Conservation (phyloP, 2,329 filamentous ascomycete species). For the Colletotrichum shisoi region DNA sequence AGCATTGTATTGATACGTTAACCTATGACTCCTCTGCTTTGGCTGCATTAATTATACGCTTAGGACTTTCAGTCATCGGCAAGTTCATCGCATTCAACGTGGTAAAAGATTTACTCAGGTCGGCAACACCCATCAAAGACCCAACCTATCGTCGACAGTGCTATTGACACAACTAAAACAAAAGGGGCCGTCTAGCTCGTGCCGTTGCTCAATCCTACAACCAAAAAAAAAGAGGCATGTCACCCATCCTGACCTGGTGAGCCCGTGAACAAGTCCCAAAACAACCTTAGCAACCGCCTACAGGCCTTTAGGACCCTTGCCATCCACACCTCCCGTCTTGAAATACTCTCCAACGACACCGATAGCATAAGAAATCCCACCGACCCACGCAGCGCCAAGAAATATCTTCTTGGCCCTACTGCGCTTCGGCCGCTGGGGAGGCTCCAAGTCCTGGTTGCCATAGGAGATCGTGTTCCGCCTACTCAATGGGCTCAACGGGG, state of each 20-base stretch:
- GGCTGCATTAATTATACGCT: not conserved
- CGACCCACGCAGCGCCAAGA: constrained; percentile 63
- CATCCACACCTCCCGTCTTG: constrained; percentile 57
- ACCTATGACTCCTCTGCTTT: not conserved
- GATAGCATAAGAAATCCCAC: constrained; percentile 64
- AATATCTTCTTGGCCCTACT: constrained; percentile 58
- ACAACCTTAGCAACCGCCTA: not conserved
- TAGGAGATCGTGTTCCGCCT: constrained; percentile 47
- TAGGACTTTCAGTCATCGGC: not conserved
- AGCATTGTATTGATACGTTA: not conserved
- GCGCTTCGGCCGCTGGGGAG: constrained; percentile 55
- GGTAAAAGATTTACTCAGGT: not conserved
- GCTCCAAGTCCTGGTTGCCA: constrained; percentile 52
- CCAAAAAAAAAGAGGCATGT: constrained; percentile 6
- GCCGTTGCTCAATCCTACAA: not conserved
- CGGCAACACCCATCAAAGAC: not conserved
- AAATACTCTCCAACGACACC: constrained; percentile 68
- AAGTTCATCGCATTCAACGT: too few species aligned
- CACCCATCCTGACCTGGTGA: not conserved
- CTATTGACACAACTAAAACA: constrained; percentile 21
- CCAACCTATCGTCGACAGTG: constrained; percentile 14
- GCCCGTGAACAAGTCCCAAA: not conserved
- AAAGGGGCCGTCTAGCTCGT: not conserved
- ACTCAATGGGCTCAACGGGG: constrained; percentile 55
- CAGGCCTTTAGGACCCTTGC: constrained; percentile 46